phyloP scores from a whole-genome alignment of 192 early-diverging fungal species.

The Neocallimastix lanati region DNA sequence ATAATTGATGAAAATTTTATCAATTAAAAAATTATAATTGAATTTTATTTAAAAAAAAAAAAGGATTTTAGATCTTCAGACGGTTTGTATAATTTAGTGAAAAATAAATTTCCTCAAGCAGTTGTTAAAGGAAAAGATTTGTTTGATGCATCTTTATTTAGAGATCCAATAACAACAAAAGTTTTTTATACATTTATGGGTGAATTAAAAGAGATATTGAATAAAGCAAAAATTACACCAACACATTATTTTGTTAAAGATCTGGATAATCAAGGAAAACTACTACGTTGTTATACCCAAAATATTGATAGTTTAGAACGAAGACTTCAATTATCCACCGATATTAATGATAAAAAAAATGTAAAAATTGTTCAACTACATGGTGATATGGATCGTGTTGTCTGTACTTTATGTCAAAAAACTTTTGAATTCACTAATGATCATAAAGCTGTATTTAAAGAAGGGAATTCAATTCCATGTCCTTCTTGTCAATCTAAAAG shows the following conservation, averaged over 20 bases:
- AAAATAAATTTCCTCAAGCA: conserved; percentile 46
- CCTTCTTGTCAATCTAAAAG: conserved; percentile 24
- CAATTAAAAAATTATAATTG: too few species aligned
- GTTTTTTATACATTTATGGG: conserved; percentile 71
- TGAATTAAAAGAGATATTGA: conserved; percentile 54
- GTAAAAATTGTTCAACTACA: conserved; percentile 77
- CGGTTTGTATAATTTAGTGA: conserved; percentile 70
- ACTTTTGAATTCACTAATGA: conserved; percentile 40
- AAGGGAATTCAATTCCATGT: conserved; percentile 54
- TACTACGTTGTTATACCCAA: conserved; percentile 86
- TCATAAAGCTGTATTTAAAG: conserved; percentile 40
- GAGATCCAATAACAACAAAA: conserved; percentile 34
- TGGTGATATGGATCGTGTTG: conserved; percentile 65
- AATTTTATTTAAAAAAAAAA: too few species aligned
- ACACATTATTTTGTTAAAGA: conserved; percentile 74
- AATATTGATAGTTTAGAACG: conserved; percentile 91
- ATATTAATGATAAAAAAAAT: conserved; percentile 16
- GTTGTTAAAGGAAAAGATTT: conserved; percentile 63
- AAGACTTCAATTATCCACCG: conserved; percentile 27
- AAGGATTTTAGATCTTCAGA: conserved; percentile 70
- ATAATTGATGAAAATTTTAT: too few species aligned
- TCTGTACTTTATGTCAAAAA: conserved; percentile 71
- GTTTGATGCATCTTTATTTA: conserved; percentile 69
- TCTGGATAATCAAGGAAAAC: conserved; percentile 51
- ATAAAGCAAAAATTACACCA: conserved; percentile 53